Percentiles rank a stretch among this genome's conserved stretches.
phyloP scores from a whole-genome alignment of 345 rosid genomes.

The Brassica rapa region DNA sequence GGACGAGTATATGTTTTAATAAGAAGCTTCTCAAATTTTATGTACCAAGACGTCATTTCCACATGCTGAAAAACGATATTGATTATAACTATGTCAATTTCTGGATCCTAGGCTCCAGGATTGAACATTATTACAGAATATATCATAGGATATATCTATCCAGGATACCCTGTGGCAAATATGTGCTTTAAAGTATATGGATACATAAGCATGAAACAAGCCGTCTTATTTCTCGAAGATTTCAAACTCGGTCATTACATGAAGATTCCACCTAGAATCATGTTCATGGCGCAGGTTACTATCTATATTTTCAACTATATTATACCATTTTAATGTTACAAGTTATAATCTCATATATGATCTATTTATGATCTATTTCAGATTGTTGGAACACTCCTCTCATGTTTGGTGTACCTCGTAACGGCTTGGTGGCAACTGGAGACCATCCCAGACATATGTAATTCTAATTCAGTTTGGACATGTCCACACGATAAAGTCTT shows the following conservation, averaged over 20 bases:
- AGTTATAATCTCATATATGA: neutral
- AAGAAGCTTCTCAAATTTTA: neutral
- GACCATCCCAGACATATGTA: slow-evolving; percentile 77
- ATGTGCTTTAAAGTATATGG: slow-evolving; percentile 99
- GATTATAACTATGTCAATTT: neutral
- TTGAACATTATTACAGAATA: slow-evolving; percentile 89
- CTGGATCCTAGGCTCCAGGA: slow-evolving; percentile 68
- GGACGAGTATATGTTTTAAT: neutral
- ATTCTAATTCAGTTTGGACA: slow-evolving; percentile 77
- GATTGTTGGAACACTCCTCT: slow-evolving; percentile 87
- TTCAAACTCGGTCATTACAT: slow-evolving; percentile 98
- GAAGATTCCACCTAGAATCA: slow-evolving; percentile 92
- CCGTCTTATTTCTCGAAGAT: slow-evolving; percentile 84
- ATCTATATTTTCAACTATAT: neutral
- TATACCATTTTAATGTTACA: neutral
- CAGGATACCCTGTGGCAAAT: slow-evolving; percentile 94
- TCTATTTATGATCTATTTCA: slow-evolving; percentile 18
- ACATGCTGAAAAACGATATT: neutral
- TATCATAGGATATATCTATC: slow-evolving; percentile 90
- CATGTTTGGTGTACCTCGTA: slow-evolving; percentile 70
- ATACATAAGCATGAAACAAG: slow-evolving; percentile 92
- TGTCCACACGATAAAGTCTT: slow-evolving; percentile 87
- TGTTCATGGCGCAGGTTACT: slow-evolving; percentile 95
- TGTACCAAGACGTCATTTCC: neutral
- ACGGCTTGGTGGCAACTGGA: slow-evolving; percentile 99